A percentile compares a stretch with the other conserved stretches of the same genome.
Conservation (phyloP, 75 land plant genomes). For the Cunninghamia lanceolata region DNA sequence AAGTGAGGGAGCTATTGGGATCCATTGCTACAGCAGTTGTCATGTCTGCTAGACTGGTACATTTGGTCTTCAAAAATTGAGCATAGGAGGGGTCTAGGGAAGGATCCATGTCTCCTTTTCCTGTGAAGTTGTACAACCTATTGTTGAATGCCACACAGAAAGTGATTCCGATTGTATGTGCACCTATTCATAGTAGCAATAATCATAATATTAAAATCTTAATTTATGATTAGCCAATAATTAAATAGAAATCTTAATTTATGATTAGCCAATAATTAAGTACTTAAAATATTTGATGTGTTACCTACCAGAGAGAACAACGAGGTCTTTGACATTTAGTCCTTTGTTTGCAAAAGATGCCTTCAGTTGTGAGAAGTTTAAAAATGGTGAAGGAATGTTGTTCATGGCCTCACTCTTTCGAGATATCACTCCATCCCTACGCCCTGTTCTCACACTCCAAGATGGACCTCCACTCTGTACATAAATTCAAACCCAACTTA, state of each 20-base stretch:
- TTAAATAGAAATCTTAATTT: no score
- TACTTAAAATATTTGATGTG: neutral
- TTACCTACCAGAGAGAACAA: neutral
- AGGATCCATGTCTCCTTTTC: constrained; percentile 41
- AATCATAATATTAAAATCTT: no score
- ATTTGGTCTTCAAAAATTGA: constrained; percentile 15
- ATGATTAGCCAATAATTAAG: neutral
- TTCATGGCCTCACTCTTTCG: constrained; percentile 11
- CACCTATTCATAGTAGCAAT: constrained; percentile 22
- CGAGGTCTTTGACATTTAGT: constrained; percentile 2
- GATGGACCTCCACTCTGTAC: constrained; percentile 20
- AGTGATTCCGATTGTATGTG: constrained; percentile 49
- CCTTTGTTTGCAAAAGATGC: constrained; percentile 22
- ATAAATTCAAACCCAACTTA: neutral
- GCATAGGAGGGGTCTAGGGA: no score
- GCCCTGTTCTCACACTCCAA: constrained; percentile 39
- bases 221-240: no score
- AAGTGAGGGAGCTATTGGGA: constrained; percentile 7
- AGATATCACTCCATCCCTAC: constrained; percentile 43
- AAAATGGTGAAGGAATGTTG: constrained; percentile 31
- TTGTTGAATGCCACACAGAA: constrained; percentile 43
- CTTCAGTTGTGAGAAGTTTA: constrained; percentile 15
- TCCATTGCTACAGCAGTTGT: constrained; percentile 22
- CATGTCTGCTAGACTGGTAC: constrained; percentile 19
- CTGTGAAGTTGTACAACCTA: constrained; percentile 67